A percentile compares a stretch with the other conserved stretches of the same genome.
These are phyloP conservation scores for Cytospora chrysosperma DNA, from an alignment of 2,329 filamentous ascomycete species.

Conservation along the genomic window DNA sequence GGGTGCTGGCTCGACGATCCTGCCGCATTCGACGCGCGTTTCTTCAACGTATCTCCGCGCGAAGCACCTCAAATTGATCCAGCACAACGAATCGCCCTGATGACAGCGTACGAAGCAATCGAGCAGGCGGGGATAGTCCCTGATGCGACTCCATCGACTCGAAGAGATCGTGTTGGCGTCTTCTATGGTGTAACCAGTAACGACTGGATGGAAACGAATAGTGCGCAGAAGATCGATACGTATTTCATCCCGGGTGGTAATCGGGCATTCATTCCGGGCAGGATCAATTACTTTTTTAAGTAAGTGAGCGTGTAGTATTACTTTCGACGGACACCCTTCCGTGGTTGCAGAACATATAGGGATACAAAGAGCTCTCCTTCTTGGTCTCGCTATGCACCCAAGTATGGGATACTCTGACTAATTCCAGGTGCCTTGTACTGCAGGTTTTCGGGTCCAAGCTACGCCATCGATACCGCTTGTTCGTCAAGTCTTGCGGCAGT, in stretches of 20 bases:
- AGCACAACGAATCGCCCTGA: conserved; percentile 11
- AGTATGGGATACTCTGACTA: neutral
- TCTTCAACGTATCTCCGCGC: conserved; percentile 24
- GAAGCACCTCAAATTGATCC: conserved; percentile 23
- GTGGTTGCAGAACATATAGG: too few relatives aligned
- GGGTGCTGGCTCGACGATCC: conserved; percentile 15
- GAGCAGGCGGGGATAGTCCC: conserved; percentile 46
- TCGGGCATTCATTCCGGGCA: conserved; percentile 33
- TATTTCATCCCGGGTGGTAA: conserved; percentile 32
- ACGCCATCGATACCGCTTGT: conserved; percentile 42
- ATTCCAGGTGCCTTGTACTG: neutral
- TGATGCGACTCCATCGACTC: conserved; percentile 25
- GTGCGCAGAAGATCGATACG: conserved; percentile 35
- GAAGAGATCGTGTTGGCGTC: conserved; percentile 54
- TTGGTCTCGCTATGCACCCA: too few relatives aligned
- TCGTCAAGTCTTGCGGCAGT: conserved; percentile 38
- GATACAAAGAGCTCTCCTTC: too few relatives aligned
- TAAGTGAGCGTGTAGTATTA: conserved; percentile 28
- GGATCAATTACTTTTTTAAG: conserved; percentile 40
- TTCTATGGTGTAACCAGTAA: conserved; percentile 64
- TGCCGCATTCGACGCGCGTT: conserved; percentile 19
- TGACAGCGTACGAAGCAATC: conserved; percentile 21
- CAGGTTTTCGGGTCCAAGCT: conserved; percentile 31
- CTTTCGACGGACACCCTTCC: too few relatives aligned
- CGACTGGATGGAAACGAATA: conserved; percentile 58